Evolutionary conservation across 2,329 filamentous ascomycete species (phyloP), one percentile per base, ranked within the genome.

Genomic region (Botrytis galanthina): DNA sequence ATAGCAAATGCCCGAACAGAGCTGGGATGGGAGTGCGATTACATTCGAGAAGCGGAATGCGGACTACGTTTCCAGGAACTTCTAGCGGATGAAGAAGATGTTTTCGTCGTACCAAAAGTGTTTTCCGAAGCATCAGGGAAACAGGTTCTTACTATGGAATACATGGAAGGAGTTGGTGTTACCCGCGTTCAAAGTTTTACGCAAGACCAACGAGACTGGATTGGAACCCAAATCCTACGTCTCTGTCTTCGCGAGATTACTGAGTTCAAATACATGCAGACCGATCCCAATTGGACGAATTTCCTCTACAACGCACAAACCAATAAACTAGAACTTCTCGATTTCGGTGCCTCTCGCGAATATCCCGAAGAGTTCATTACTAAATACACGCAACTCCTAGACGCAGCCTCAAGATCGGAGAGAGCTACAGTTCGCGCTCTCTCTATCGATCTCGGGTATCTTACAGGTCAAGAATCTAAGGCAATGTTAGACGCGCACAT

Each of bases 251-350:
- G 95, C 74, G 96, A 98, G 84, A 95, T 98, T 78, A 91, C 91
- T 76, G 94, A 97, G 83, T 98, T 98, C 88, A 91, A 87, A 75
- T 98, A 97, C 85, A 99, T 99, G 96, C 96, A 99, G 84, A 99
- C 96, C 8, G 96, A 99, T 81, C 96, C 96, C 59, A 99, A 99
- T 85, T 99, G 96, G 96, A 98, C 95, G 48, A 99, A 99, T 83
- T 99, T 99, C 82, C 87, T 98, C 32, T 99, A 94, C 86, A 96
- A 98, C 79, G 85, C 90, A 1, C 78, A 85, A 32, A 89, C 87
- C 6, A 85, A 90, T 78, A 92, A 90, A 80, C 90, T 99, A 22
- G 95, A 97, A 82, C 88, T 99, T 1, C 90, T 99, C 70, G 97
- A 99, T 83, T 99, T 99, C 82, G 96, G 96, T 74, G 96, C 96